Percentiles rank a stretch among this genome's conserved stretches.
Evolutionary conservation across 2,329 filamentous ascomycete species (phyloP).

Genomic region (Fusarium temperatum): DNA sequence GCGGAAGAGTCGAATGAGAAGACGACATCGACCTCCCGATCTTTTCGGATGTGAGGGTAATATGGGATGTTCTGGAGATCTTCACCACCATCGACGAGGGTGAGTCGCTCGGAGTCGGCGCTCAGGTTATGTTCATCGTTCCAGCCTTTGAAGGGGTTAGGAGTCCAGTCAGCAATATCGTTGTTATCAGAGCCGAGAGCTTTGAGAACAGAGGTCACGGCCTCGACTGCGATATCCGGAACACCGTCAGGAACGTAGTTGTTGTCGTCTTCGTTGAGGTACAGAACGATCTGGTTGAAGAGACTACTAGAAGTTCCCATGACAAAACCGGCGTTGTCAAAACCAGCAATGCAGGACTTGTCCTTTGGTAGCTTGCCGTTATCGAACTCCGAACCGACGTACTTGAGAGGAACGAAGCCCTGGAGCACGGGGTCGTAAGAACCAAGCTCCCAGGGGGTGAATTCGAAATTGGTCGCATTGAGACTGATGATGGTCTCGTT

Average conservation of each 20-base stretch:
- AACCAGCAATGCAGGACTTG: conserved; percentile 65
- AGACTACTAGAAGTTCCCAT: conserved; percentile 85
- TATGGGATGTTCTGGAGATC: conserved; percentile 84
- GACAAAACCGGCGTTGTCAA: conserved; percentile 81
- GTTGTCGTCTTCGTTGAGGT: conserved; percentile 64
- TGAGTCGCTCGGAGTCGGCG: conserved; percentile 62
- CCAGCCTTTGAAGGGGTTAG: conserved; percentile 67
- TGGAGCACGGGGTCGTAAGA: conserved; percentile 67
- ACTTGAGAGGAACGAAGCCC: conserved; percentile 68
- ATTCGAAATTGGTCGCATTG: conserved; percentile 72
- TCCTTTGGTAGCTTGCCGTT: conserved; percentile 57
- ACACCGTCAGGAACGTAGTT: conserved; percentile 62
- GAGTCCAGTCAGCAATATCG: conserved; percentile 77
- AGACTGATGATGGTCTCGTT: conserved; percentile 54
- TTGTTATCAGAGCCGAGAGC: conserved; percentile 68
- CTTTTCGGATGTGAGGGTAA: conserved; percentile 65
- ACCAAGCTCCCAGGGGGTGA: conserved; percentile 73
- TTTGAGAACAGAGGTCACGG: conserved; percentile 60
- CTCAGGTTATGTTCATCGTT: conserved; percentile 56
- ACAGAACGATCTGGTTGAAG: conserved; percentile 77
- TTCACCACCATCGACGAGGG: conserved; percentile 82
- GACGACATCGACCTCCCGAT: conserved; percentile 67
- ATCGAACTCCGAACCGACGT: conserved; percentile 67
- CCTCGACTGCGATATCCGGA: conserved; percentile 52
- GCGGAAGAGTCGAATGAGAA: conserved; percentile 72